Conservation (phyloP, 2,329 filamentous ascomycete genomes). For the Trichoderma atrobrunneum region DNA sequence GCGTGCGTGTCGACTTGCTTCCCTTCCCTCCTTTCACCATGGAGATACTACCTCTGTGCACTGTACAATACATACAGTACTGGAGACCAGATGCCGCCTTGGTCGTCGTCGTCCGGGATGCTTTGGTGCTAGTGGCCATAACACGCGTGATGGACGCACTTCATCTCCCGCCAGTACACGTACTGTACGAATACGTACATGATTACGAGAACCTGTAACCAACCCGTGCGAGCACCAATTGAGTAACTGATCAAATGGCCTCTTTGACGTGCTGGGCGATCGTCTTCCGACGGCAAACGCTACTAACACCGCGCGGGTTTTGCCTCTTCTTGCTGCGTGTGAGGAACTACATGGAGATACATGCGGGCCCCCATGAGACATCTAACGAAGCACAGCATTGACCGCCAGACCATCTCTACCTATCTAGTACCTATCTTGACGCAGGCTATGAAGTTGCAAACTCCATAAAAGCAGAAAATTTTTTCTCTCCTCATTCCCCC, state of each 20-base stretch:
- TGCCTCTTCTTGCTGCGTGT: neutral
- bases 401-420: constrained; percentile 6
- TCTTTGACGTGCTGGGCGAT: neutral
- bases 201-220: neutral
- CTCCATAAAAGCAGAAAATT: neutral
- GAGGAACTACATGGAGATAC: neutral
- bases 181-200: neutral
- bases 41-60: neutral
- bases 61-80: neutral
- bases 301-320: neutral
- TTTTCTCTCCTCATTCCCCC: neutral
- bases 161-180: neutral
- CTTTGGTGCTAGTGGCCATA: neutral
- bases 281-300: neutral
- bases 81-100: neutral
- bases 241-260: neutral
- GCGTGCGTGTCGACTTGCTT: neutral
- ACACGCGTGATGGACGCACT: neutral
- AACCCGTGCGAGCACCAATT: neutral
- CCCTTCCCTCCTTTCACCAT: neutral
- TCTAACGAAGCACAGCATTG: neutral
- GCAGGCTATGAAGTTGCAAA: neutral
- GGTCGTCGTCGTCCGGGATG: neutral
- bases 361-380: neutral
- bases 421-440: neutral